A percentile compares a stretch with the other conserved stretches of the same genome.
These are phyloP conservation scores for Claviceps pusilla DNA, from an alignment of 2,329 filamentous ascomycete species.

Conservation along the genomic window DNA sequence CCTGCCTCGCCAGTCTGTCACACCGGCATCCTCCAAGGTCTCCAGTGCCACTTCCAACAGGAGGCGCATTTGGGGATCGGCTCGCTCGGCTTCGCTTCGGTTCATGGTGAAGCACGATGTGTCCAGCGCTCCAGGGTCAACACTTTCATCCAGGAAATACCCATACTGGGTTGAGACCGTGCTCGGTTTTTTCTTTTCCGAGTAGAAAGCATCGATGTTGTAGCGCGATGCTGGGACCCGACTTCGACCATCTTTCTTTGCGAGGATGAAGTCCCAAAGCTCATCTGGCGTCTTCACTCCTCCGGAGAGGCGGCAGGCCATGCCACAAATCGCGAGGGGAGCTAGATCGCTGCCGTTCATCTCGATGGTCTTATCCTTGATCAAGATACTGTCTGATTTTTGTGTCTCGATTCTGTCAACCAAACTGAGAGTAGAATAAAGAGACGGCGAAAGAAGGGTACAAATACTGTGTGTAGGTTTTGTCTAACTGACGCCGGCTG, in stretches of 20 bases:
- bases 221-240: neutral
- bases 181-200: neutral
- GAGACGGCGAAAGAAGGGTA: no score
- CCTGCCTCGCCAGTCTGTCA: slow-evolving; percentile 11
- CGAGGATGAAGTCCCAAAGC: slow-evolving; percentile 5
- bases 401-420: no score
- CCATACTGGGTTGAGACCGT: slow-evolving; percentile 9
- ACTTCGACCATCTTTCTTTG: slow-evolving; percentile 4
- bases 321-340: slow-evolving; percentile 6
- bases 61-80: slow-evolving; percentile 18
- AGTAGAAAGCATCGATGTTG: neutral
- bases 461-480: no score
- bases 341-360: neutral
- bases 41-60: slow-evolving; percentile 15
- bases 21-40: slow-evolving; percentile 14
- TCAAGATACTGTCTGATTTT: no score
- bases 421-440: no score
- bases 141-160: slow-evolving; percentile 13
- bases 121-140: slow-evolving; percentile 15
- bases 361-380: no score
- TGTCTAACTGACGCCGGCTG: no score
- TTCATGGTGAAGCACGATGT: slow-evolving; percentile 18
- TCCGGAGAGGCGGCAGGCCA: slow-evolving; percentile 6
- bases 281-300: slow-evolving; percentile 3
- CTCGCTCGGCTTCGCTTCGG: slow-evolving; percentile 12